phyloP scores from a whole-genome alignment of 1,139 yeast genomes.

The Blastobotrys aristatus region DNA sequence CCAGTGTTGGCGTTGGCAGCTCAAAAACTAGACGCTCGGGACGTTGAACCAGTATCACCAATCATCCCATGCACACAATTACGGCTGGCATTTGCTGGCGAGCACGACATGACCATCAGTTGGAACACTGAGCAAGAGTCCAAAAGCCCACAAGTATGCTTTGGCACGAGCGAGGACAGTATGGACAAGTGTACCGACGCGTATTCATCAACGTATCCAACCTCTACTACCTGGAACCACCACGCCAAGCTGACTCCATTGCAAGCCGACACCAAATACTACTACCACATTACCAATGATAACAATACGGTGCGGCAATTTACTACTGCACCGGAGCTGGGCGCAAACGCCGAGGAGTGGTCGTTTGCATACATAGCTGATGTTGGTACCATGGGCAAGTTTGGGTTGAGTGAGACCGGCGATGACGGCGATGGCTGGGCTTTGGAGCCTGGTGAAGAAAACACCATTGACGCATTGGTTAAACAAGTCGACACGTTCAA shows the following conservation, averaged over 20 bases:
- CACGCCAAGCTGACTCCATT: constrained; percentile 29
- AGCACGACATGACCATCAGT: constrained; percentile 17
- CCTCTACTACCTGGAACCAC: constrained; percentile 29
- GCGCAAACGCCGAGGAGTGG: constrained; percentile 17
- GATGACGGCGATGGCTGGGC: constrained; percentile 17
- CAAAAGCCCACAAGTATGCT: constrained; percentile 25
- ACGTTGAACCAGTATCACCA: background rate
- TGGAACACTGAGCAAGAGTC: constrained; percentile 25
- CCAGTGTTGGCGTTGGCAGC: too few species aligned
- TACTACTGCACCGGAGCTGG: constrained; percentile 20
- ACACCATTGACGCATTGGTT: constrained; percentile 27
- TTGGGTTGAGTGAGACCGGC: constrained; percentile 21
- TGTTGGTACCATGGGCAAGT: constrained; percentile 28
- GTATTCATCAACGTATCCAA: constrained; percentile 24
- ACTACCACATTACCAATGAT: constrained; percentile 25
- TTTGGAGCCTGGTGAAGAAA: constrained; percentile 19
- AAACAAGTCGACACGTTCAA: constrained; percentile 22
- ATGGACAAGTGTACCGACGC: constrained; percentile 23
- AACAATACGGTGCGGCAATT: constrained; percentile 16
- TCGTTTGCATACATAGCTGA: constrained; percentile 28
- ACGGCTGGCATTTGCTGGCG: constrained; percentile 18
- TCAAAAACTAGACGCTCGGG: background rate
- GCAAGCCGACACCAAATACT: constrained; percentile 29
- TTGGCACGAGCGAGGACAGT: constrained; percentile 24
- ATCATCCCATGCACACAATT: constrained; percentile 12